Evolutionary conservation across 768 basidiomycete genomes (phyloP).

Genomic region (Lactifluus subvellereus): DNA sequence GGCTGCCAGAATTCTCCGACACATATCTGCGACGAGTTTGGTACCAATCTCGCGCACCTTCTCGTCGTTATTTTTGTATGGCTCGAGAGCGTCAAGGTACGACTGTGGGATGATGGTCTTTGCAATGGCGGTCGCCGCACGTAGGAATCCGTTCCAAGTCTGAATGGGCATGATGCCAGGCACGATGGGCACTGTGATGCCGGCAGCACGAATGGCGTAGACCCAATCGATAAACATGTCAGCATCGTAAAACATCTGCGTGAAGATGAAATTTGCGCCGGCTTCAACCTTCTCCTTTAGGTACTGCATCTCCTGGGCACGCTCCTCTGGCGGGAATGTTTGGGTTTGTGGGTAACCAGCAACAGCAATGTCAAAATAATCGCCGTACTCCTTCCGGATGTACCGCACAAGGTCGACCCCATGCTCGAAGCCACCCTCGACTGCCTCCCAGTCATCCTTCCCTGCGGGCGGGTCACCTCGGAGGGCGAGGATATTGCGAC

Average conservation of each 20-base stretch:
- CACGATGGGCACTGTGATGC: slow-evolving; percentile 84
- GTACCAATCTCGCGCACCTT: slow-evolving; percentile 89
- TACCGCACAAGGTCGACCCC: slow-evolving; percentile 90
- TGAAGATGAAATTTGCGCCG: slow-evolving; percentile 91
- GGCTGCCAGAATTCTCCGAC: slow-evolving; percentile 73
- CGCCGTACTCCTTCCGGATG: slow-evolving; percentile 74
- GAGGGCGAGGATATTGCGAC: slow-evolving; percentile 88
- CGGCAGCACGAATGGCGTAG: slow-evolving; percentile 69
- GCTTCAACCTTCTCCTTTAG: slow-evolving; percentile 90
- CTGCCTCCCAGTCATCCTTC: slow-evolving; percentile 86
- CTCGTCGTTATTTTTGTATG: slow-evolving; percentile 88
- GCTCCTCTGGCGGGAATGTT: slow-evolving; percentile 64
- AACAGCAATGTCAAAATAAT: slow-evolving; percentile 94
- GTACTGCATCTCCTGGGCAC: slow-evolving; percentile 71
- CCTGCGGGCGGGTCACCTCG: slow-evolving; percentile 90
- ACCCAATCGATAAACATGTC: slow-evolving; percentile 92
- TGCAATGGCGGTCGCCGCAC: slow-evolving; percentile 65
- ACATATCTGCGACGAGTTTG: slow-evolving; percentile 94
- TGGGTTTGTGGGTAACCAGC: slow-evolving; percentile 89
- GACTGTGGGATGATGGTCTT: slow-evolving; percentile 72
- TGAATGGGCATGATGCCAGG: slow-evolving; percentile 95
- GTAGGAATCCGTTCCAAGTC: slow-evolving; percentile 92
- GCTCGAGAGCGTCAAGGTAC: slow-evolving; percentile 73
- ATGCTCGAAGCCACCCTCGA: slow-evolving; percentile 84
- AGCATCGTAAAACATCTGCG: slow-evolving; percentile 97